Conservation (phyloP, 2,329 filamentous ascomycete species). For the Penicillium griseofulvum region DNA sequence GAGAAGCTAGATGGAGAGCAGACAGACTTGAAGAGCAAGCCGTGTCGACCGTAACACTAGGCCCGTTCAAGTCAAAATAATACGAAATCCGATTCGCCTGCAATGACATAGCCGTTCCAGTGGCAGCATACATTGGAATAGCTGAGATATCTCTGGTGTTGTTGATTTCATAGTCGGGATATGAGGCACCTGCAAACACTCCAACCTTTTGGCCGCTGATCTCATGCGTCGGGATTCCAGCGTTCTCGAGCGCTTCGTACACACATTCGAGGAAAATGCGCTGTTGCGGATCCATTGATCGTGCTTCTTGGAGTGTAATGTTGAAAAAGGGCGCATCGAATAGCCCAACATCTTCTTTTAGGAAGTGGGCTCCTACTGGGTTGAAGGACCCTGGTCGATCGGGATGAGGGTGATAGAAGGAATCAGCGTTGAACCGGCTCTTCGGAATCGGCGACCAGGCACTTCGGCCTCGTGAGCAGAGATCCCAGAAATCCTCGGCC, state of each 20-base stretch:
- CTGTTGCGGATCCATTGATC: slow-evolving; percentile 25
- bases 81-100: slow-evolving; percentile 30
- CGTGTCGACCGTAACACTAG: slow-evolving; percentile 30
- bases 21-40: slow-evolving; percentile 29
- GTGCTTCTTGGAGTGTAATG: slow-evolving; percentile 26
- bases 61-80: slow-evolving; percentile 32
- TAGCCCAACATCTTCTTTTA: slow-evolving; percentile 25
- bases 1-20: slow-evolving; percentile 28
- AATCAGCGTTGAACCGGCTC: slow-evolving; percentile 21
- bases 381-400: slow-evolving; percentile 24
- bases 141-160: slow-evolving; percentile 21
- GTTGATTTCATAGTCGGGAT: slow-evolving; percentile 25
- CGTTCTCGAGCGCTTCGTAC: slow-evolving; percentile 30
- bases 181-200: slow-evolving; percentile 23
- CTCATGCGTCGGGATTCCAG: slow-evolving; percentile 22
- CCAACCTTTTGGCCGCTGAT: slow-evolving; percentile 21
- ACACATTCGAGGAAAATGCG: slow-evolving; percentile 27
- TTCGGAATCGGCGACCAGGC: slow-evolving; percentile 23
- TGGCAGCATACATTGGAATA: slow-evolving; percentile 23
- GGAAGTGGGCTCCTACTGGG: slow-evolving; percentile 24
- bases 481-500: slow-evolving; percentile 24
- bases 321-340: slow-evolving; percentile 33
- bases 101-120: slow-evolving; percentile 23
- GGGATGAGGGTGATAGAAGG: slow-evolving; percentile 23
- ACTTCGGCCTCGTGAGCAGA: slow-evolving; percentile 22